Base-by-base conservation (phyloP, 2,329 filamentous ascomycete species). In the Fonsecaea multimorphosa region DNA sequence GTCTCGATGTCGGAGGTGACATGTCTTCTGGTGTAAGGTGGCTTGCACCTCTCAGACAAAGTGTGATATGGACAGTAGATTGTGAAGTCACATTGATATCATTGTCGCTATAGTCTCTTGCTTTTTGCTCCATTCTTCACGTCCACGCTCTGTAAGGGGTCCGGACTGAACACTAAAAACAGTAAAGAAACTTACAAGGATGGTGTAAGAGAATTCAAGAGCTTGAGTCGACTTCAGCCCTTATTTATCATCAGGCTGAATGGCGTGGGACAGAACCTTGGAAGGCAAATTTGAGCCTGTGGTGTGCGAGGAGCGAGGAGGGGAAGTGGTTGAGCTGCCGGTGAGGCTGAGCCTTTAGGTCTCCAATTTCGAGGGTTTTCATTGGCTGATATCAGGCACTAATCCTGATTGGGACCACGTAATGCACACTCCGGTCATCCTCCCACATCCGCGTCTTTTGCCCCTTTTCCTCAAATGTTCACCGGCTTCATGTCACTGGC, bases 51-150 rank as follows among this genome's bases (percentile, higher is more conserved):
- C 59, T 51, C 27, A 62, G 49, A 38, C 31, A 51, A 8, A 66
- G 54, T 44, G 34, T 66, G 31, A 66, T 60, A 14, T 63, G 54
- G 1, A 66, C 1, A 16, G n/a, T 63, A 14, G 64, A 63, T 6
- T 63, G 12, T 11, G 55, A 22, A 31, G 24, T 27, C 27, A 66
- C 19, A 8, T 49, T 52, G 38, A 56, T 24, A 32, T 66, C 56
- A n/a, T 66, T 63, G 64, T 60, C 27, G 32, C 22, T n/a, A 22
- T 66, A 40, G 16, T 36, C 31, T 22, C 22, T 7, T 24, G 40
- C 40, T 22, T 46, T 49, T 24, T 27, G 44, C 1, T 49, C 22
- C 44, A 49, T 49, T 24, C 11, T 49, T 24, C 9, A 14, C 12
- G 22, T 24, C 19, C 11, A n/a, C 1, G 44, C 44, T 24, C 22